Evolutionary conservation across 1,139 yeast species (phyloP).

Genomic region (Tardiomyces digboiensis): DNA sequence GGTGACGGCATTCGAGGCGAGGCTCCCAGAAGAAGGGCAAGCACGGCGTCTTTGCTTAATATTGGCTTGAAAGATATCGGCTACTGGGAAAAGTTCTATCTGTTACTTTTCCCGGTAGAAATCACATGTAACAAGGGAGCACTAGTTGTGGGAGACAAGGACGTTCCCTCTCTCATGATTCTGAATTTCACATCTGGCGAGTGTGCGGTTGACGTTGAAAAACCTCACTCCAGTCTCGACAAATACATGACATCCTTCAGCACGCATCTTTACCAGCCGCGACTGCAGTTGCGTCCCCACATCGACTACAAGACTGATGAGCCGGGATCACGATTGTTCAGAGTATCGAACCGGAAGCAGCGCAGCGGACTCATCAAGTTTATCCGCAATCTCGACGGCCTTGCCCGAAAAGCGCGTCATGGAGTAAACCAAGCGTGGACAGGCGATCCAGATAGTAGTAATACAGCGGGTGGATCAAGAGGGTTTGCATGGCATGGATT

Average conservation of each 20-base stretch:
- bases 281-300: constrained; percentile 59
- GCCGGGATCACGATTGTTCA: neutral
- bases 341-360: neutral
- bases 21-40: neutral
- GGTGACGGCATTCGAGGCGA: neutral
- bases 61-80: neutral
- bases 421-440: too few species aligned
- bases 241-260: constrained; percentile 38
- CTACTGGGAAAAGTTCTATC: constrained; percentile 1
- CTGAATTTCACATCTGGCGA: constrained; percentile 46
- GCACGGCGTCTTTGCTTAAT: neutral
- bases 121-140: constrained; percentile 59
- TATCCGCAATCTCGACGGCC: neutral
- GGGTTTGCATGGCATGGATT: constrained; percentile 33
- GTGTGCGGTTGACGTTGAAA: constrained; percentile 52
- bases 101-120: constrained; percentile 47
- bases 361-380: neutral
- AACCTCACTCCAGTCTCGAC: constrained; percentile 44
- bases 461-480: too few species aligned
- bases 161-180: constrained; percentile 65
- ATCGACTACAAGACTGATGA: constrained; percentile 37
- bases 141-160: constrained; percentile 65
- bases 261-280: constrained; percentile 40
- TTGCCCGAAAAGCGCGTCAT: too few species aligned
- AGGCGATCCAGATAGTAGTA: too few species aligned